Conservation (phyloP, 169 alveolate genomes). For the Toxoplasma gondii region DNA sequence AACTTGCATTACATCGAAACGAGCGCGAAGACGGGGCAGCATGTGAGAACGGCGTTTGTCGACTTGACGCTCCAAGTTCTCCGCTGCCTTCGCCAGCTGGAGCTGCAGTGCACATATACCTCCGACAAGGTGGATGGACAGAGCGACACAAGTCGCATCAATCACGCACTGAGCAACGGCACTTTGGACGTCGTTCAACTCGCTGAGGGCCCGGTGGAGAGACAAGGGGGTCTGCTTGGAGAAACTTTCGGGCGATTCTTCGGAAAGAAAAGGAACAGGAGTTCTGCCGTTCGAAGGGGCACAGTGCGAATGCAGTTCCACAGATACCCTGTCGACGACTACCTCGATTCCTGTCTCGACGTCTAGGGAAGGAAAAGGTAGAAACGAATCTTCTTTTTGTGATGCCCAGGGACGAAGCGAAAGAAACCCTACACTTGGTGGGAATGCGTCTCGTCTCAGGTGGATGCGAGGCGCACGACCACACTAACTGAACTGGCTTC, state of each 20-base stretch:
- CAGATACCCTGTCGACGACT: slow-evolving; percentile 37
- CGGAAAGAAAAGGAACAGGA: not conserved
- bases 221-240: not conserved
- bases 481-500: too few relatives aligned
- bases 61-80: not conserved
- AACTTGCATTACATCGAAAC: slow-evolving; percentile 35
- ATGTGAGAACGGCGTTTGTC: slow-evolving; percentile 32
- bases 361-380: not conserved
- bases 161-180: slow-evolving; percentile 11
- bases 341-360: not conserved
- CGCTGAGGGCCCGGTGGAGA: not conserved
- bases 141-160: not conserved
- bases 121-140: not conserved
- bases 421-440: too few relatives aligned
- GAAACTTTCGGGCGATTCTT: not conserved
- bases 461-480: too few relatives aligned
- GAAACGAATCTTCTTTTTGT: not conserved
- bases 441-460: too few relatives aligned
- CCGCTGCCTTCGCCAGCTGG: not conserved
- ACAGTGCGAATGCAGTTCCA: slow-evolving; percentile 19
- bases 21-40: slow-evolving; percentile 38
- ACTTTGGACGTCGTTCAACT: not conserved
- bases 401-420: not conserved
- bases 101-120: not conserved
- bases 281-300: not conserved